Base-by-base conservation (phyloP, 140 eudicot species). In the Flaveria floridana region DNA sequence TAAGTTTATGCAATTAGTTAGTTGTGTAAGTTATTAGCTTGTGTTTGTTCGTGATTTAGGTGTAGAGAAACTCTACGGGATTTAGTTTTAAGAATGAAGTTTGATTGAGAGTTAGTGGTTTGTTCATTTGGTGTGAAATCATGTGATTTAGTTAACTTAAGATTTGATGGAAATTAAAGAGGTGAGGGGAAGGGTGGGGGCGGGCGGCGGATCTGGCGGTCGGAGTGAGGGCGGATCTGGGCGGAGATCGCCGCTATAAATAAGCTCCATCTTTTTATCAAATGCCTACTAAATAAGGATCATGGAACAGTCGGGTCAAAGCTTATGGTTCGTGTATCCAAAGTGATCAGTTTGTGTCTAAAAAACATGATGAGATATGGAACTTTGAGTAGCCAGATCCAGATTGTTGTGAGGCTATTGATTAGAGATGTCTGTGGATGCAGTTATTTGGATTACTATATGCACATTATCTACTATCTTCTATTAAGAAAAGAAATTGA, bases 331-430 rank as follows among this genome's bases (percentile, higher is more conserved):
- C 42, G 76, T 64, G 37, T 84, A 59, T 75, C 85, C 10, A 83
- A 77, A 79, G 75, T 88, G 53, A 53, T 86, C 30, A 67, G 57
- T 16, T 76, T 78, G 74, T 90, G 92, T 71, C 78, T 86, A 48
- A 85, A 84, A 77, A 80, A 39, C 75, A 41, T 82, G 19, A 69
- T 79, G 52, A 82, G 80, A 65, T 47, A 55, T 55, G 85, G 83
- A 42, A 44, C 68, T 44, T 25, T 65, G 64, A 78, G 71, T 78
- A 50, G 65, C 34, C 75, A 82, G 82, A 76, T 84, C 44, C 76
- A 81, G 79, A 67, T 71, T 68, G 61, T 20, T 16, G 65, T 80
- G 75, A 79, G 83, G 82, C 84, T 74, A 83, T 28, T 85, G 75
- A 76, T 77, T 12, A 75, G 80, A 68, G 79, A 68, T 48, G 78